Conservation (phyloP, 2,329 filamentous ascomycete species). For the Paecilomyces variotii region DNA sequence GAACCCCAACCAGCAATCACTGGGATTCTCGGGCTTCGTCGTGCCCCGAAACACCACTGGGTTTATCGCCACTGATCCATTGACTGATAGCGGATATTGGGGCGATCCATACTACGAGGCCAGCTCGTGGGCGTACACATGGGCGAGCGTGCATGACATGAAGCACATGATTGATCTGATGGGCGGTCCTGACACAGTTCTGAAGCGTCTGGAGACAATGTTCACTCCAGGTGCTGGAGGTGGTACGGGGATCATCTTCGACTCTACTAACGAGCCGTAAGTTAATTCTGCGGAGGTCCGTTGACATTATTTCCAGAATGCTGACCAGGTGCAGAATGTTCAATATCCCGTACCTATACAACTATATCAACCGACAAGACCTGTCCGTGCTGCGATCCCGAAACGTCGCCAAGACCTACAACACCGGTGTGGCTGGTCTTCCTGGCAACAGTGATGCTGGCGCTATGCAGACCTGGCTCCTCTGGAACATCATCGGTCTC, state of each 20-base stretch:
- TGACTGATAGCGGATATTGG: constrained; percentile 58
- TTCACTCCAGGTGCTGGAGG: constrained; percentile 36
- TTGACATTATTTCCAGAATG: too few species aligned
- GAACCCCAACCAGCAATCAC: constrained; percentile 50
- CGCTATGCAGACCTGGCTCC: constrained; percentile 62
- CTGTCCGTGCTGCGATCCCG: constrained; percentile 53
- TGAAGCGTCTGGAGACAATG: constrained; percentile 49
- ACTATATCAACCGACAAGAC: constrained; percentile 57
- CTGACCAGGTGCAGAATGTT: constrained; percentile 35
- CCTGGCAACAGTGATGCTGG: constrained; percentile 66
- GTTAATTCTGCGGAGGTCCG: background rate
- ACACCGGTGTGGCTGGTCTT: constrained; percentile 47
- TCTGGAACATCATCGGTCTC: constrained; percentile 62
- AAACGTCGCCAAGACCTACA: constrained; percentile 52
- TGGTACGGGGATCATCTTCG: constrained; percentile 50
- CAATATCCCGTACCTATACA: constrained; percentile 60
- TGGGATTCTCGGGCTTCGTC: constrained; percentile 59
- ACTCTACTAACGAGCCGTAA: constrained; percentile 58
- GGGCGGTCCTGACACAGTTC: constrained; percentile 41
- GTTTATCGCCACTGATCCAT: constrained; percentile 42
- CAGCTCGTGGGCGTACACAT: constrained; percentile 57
- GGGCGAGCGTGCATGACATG: constrained; percentile 62
- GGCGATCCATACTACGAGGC: constrained; percentile 53
- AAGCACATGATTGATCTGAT: constrained; percentile 44
- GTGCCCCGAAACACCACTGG: constrained; percentile 49